Percentiles rank a stretch among this genome's conserved stretches.
Evolutionary conservation across 345 rosid species (phyloP).

Genomic region (Stellera chamaejasme): DNA sequence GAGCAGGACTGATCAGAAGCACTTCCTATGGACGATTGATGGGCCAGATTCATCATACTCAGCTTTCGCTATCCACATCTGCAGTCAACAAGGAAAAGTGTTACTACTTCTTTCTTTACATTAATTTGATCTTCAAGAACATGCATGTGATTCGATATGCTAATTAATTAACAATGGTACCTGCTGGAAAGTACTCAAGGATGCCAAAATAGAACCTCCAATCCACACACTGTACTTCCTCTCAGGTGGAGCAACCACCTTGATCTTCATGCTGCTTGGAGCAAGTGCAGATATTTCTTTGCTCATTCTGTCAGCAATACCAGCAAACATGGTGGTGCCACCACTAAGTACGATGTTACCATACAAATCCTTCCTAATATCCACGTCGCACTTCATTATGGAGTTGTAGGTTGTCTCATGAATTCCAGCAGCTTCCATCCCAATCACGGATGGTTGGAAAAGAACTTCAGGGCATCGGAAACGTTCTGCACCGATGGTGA

Average conservation of each 20-base stretch:
- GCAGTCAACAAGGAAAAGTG: constrained; percentile 1
- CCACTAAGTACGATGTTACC: constrained; percentile 70
- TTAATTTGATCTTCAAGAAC: not conserved
- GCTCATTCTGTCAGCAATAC: constrained; percentile 72
- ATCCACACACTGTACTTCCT: constrained; percentile 75
- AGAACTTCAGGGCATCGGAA: constrained; percentile 67
- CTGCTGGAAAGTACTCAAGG: constrained; percentile 74
- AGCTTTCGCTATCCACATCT: constrained; percentile 59
- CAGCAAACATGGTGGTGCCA: constrained; percentile 66
- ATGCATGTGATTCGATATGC: not conserved
- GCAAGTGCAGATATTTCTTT: constrained; percentile 65
- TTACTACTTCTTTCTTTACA: not conserved
- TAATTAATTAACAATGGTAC: constrained; percentile 9
- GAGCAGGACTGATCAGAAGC: constrained; percentile 32
- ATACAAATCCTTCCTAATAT: constrained; percentile 62
- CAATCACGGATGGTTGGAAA: constrained; percentile 60
- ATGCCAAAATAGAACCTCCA: constrained; percentile 68
- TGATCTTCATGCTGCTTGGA: constrained; percentile 67
- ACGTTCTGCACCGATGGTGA: constrained; percentile 59
- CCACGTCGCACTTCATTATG: constrained; percentile 67
- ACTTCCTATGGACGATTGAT: constrained; percentile 52
- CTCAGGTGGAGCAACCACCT: constrained; percentile 74
- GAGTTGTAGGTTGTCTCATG: constrained; percentile 70
- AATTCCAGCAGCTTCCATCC: constrained; percentile 65
- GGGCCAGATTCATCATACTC: constrained; percentile 61